Evolutionary conservation across 495 filamentous ascomycete species (phyloP).

Genomic region (Penicillium daleae): DNA sequence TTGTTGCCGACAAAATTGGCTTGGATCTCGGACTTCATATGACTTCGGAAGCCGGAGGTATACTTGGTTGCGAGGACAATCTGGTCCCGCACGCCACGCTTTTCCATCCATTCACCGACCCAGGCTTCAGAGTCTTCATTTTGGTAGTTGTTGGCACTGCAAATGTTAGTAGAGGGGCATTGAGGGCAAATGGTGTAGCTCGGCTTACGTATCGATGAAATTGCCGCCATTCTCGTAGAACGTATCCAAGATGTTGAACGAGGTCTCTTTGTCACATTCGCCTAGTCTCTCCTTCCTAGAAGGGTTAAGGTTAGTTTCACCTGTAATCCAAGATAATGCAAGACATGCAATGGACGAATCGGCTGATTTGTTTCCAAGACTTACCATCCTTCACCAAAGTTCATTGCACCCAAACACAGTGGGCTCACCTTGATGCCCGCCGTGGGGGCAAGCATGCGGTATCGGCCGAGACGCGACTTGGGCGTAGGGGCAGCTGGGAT

Average conservation of each 20-base stretch:
- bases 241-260: conserved; percentile 68
- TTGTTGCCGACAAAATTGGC: conserved; percentile 63
- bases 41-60: conserved; percentile 44
- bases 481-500: conserved; percentile 7
- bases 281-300: conserved; percentile 53
- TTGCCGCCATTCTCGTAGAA: conserved; percentile 72
- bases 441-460: conserved; percentile 61
- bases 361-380: not conserved
- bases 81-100: conserved; percentile 18
- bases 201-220: conserved; percentile 69
- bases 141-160: conserved; percentile 66
- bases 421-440: conserved; percentile 63
- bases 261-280: conserved; percentile 60
- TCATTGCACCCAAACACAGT: conserved; percentile 65
- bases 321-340: no score
- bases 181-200: not conserved
- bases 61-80: conserved; percentile 69
- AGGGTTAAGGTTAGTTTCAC: not conserved
- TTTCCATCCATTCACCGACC: conserved; percentile 55
- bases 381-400: conserved; percentile 60
- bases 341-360: not conserved
- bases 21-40: conserved; percentile 38
- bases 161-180: not conserved
- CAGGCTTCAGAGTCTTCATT: conserved; percentile 68
- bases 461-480: conserved; percentile 52